These are phyloP conservation scores for Goffeauzyma gilvescens DNA, from an alignment of 768 basidiomycete species.

Conservation along the genomic window DNA sequence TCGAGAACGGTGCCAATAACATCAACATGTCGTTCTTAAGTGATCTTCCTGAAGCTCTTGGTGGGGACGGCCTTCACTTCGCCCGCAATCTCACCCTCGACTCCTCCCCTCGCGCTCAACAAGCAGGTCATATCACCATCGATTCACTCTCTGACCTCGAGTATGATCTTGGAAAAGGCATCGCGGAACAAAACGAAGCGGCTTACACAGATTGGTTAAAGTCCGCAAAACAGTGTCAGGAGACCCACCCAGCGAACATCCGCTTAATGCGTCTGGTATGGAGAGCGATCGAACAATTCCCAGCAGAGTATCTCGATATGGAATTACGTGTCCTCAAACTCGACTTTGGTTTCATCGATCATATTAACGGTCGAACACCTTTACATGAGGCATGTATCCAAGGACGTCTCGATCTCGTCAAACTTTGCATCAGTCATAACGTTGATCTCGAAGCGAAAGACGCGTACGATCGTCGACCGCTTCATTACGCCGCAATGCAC, in stretches of 20 bases:
- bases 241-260: conserved; percentile 31
- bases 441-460: conserved; percentile 58
- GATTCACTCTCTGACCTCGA: conserved; percentile 76
- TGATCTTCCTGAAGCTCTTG: conserved; percentile 24
- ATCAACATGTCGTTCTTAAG: conserved; percentile 20
- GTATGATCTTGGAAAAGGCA: conserved; percentile 60
- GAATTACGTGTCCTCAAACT: conserved; percentile 44
- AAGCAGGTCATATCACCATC: conserved; percentile 24
- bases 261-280: conserved; percentile 83
- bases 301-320: conserved; percentile 57
- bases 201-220: conserved; percentile 45
- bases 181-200: conserved; percentile 43
- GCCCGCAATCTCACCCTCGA: conserved; percentile 26
- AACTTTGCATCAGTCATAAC: conserved; percentile 49
- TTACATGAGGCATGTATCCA: conserved; percentile 83
- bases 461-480: conserved; percentile 74
- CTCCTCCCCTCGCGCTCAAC: conserved; percentile 11
- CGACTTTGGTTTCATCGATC: conserved; percentile 81
- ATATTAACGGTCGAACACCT: conserved; percentile 87
- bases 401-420: conserved; percentile 56
- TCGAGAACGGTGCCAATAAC: conserved; percentile 53
- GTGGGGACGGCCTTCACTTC: conserved; percentile 22
- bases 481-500: conserved; percentile 92
- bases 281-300: conserved; percentile 43
- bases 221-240: conserved; percentile 34